Conservation (phyloP, 257 asterid species). For the Jacaranda copaia region DNA sequence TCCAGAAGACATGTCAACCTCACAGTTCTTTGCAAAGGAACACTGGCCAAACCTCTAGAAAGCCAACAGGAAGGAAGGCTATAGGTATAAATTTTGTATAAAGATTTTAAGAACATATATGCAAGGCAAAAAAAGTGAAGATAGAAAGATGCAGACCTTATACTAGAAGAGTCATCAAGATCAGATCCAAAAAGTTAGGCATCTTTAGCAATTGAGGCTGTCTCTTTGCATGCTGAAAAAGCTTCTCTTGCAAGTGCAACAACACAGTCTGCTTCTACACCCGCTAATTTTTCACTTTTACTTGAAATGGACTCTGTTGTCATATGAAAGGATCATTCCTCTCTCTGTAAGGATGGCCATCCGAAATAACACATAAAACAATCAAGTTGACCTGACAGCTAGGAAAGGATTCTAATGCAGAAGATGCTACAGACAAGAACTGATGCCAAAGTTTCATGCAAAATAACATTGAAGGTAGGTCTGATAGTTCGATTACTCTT, state of each 20-base stretch:
- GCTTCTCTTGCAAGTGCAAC: constrained; percentile 84
- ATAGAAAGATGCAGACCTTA: constrained; percentile 49
- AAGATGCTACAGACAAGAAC: constrained; percentile 8
- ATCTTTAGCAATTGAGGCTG: constrained; percentile 60
- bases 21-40: constrained; percentile 56
- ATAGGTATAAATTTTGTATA: constrained; percentile 15
- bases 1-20: constrained; percentile 77
- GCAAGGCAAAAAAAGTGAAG: constrained; percentile 9
- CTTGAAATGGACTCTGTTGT: constrained; percentile 38
- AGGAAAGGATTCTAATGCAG: constrained; percentile 1
- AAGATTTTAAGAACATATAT: constrained; percentile 20
- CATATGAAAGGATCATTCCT: constrained; percentile 34
- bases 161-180: constrained; percentile 44
- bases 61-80: constrained; percentile 31
- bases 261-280: constrained; percentile 58
- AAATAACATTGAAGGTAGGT: constrained; percentile 31
- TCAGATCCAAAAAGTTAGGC: constrained; percentile 48
- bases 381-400: constrained; percentile 4
- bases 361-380: constrained; percentile 50
- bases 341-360: constrained; percentile 55
- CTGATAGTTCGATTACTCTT: constrained; percentile 60
- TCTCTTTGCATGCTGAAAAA: constrained; percentile 73
- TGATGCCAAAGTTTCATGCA: neutral
- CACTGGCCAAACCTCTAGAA: constrained; percentile 44
- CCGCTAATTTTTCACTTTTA: constrained; percentile 38